Base-by-base conservation (phyloP, 352 stramenopile species). In the Phytophthora colocasiae region DNA sequence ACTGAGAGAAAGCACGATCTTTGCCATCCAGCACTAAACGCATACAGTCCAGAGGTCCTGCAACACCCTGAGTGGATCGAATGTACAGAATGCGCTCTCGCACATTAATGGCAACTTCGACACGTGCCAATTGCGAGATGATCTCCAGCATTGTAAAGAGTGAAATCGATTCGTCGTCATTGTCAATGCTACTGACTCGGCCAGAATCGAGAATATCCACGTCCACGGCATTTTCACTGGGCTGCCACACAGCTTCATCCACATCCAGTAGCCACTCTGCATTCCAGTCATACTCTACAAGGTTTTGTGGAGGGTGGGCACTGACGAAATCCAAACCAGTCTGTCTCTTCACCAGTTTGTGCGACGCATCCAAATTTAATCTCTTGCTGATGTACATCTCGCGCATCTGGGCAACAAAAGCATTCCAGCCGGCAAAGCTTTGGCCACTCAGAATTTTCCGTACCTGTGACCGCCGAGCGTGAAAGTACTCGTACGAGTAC, bases 351-450 rank as follows among this genome's bases (percentile, higher is more conserved):
- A 10, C 31, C 31, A 59, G 14, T 27, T n/a, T 29, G n/a, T 19
- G 47, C 47, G 29, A 10, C 9, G 40, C 47, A 17, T 39, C 45
- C 12, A 52, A 46, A 49, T 38, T 50, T 17, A 29, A 43, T 12
- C 55, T 60, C 40, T 61, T 53, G n/a, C 43, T 58, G n/a, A 89
- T 81, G 63, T 82, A 87, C 55, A 61, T 63, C 14, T 89, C 77
- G 4, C 78, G 73, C 62, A 89, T 75, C 52, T 89, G 80, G 1
- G 78, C 78, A 2, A 89, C 78, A 22, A 89, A 89, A 10, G 65
- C 48, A 8, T 60, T 71, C 80, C 80, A 89, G 6, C 80, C 80
- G 0, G 69, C 32, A 48, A 89, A 85, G 4, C 61, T 73, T 26
- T 84, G 76, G 9, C 69, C 65, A 29, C 76, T 75, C 6, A 89